Evolutionary conservation across 371 early-diverging fungal genomes (phyloP).

Genomic region (Saksenaea oblongispora): DNA sequence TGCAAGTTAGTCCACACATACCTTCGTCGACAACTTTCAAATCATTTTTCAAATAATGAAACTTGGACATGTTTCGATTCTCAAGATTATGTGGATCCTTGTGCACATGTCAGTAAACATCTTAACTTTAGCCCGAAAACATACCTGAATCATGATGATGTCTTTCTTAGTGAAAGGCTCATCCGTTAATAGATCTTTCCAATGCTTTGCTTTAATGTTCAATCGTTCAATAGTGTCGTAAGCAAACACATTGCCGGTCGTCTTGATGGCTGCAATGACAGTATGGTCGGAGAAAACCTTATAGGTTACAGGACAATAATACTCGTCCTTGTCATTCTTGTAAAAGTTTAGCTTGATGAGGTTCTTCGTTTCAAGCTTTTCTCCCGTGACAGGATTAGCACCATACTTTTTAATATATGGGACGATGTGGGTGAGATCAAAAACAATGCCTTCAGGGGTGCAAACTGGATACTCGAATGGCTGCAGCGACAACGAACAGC

Average conservation of each 20-base stretch:
- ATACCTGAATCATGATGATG: slow-evolving; percentile 82
- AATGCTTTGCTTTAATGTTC: slow-evolving; percentile 82
- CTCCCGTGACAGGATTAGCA: slow-evolving; percentile 89
- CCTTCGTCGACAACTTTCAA: slow-evolving; percentile 55
- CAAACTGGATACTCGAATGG: slow-evolving; percentile 90
- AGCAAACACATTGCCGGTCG: slow-evolving; percentile 89
- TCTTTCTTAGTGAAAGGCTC: slow-evolving; percentile 86
- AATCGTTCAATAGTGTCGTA: slow-evolving; percentile 86
- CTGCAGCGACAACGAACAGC: slow-evolving; percentile 84
- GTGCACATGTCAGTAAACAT: slow-evolving; percentile 7
- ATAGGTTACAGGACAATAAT: slow-evolving; percentile 88
- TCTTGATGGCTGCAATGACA: slow-evolving; percentile 87
- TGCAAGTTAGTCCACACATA: slow-evolving; percentile 9
- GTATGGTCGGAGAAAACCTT: slow-evolving; percentile 87
- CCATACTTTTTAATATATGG: slow-evolving; percentile 85
- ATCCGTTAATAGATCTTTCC: slow-evolving; percentile 88
- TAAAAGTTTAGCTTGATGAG: slow-evolving; percentile 78
- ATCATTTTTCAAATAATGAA: slow-evolving; percentile 74
- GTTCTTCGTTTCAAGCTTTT: slow-evolving; percentile 70
- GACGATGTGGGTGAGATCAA: slow-evolving; percentile 84
- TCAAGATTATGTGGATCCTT: slow-evolving; percentile 87
- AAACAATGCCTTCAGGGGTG: slow-evolving; percentile 84
- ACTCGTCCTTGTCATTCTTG: slow-evolving; percentile 82
- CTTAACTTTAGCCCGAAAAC: not conserved
- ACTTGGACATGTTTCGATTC: slow-evolving; percentile 69